phyloP scores from a whole-genome alignment of 805 yeast genomes.

The Wickerhamiella azymoides region DNA sequence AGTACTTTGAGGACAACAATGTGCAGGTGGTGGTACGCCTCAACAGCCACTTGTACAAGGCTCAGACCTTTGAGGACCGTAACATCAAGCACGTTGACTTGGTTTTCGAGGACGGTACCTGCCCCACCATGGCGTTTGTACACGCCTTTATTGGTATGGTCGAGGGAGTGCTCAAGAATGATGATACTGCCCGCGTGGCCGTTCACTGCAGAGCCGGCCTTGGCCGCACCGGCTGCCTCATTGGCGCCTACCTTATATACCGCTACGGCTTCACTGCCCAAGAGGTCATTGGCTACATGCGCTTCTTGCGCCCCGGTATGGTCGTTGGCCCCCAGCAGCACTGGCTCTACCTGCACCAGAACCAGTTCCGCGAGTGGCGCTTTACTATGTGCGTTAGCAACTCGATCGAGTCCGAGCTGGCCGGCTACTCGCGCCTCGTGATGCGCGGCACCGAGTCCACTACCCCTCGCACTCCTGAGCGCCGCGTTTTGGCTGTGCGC shows the following conservation, averaged over 20 bases:
- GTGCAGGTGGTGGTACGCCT: conserved; percentile 85
- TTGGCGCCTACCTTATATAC: conserved; percentile 92
- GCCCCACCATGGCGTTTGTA: conserved; percentile 89
- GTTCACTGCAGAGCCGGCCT: conserved; percentile 99
- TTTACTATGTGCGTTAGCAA: conserved; percentile 74
- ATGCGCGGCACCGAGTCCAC: conserved; percentile 13
- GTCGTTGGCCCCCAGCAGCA: conserved; percentile 99
- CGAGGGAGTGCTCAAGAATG: conserved; percentile 68
- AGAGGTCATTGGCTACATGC: conserved; percentile 92
- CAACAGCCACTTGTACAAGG: conserved; percentile 83
- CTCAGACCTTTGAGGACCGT: conserved; percentile 63
- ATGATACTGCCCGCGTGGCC: conserved; percentile 68
- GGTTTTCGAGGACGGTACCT: conserved; percentile 96
- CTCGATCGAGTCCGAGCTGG: conserved; percentile 35
- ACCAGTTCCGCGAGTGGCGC: conserved; percentile 93
- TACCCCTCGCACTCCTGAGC: conserved; percentile 52
- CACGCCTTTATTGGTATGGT: conserved; percentile 90
- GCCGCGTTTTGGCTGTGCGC: conserved; percentile 55
- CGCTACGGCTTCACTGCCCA: conserved; percentile 95
- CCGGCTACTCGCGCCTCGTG: conserved; percentile 27
- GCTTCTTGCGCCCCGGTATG: conserved; percentile 97
- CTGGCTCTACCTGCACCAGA: conserved; percentile 92
- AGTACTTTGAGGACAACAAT: conserved; percentile 54
- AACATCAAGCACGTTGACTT: conserved; percentile 86
- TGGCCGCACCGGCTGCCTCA: conserved; percentile 94